phyloP scores from a whole-genome alignment of 1,284 basidiomycete species.

The Sparassis latifolia region DNA sequence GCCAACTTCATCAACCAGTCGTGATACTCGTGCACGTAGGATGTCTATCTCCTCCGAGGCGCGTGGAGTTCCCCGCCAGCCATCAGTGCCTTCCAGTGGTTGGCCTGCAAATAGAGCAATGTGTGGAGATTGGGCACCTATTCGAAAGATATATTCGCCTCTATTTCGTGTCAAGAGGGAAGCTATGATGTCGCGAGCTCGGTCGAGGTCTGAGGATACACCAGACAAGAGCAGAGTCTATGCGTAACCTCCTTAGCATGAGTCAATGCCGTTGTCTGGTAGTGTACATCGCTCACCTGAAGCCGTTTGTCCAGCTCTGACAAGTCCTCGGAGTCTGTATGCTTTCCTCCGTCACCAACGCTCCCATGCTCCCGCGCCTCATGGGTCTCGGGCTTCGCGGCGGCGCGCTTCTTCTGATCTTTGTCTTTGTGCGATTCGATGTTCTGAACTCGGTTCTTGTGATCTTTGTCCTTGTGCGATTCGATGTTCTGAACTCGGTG shows the following conservation, averaged over 20 bases:
- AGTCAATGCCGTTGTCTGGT: not conserved
- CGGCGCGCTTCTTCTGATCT: not conserved
- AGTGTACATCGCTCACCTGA: constrained; percentile 37
- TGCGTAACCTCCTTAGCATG: constrained; percentile 1
- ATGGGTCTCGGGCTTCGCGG: no score
- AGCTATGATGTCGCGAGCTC: constrained; percentile 58
- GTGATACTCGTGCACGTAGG: constrained; percentile 37
- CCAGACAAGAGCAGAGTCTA: constrained; percentile 47
- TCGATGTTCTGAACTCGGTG: constrained; percentile 40
- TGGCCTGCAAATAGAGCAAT: constrained; percentile 48
- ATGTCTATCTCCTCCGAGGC: constrained; percentile 46
- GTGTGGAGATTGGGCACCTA: constrained; percentile 57
- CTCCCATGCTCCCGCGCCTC: no score
- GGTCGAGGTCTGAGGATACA: constrained; percentile 36
- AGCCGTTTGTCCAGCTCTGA: constrained; percentile 52
- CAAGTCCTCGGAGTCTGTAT: constrained; percentile 16
- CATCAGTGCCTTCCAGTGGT: constrained; percentile 35
- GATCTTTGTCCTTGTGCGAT: constrained; percentile 30
- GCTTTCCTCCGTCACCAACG: no score
- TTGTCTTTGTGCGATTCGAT: not conserved
- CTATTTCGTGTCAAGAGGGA: constrained; percentile 54
- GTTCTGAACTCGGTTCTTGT: constrained; percentile 26
- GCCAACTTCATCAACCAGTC: constrained; percentile 62
- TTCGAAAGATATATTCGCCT: constrained; percentile 67
- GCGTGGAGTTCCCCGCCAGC: constrained; percentile 47